Evolutionary conservation across 805 yeast species (phyloP).

Genomic region (Metschnikowia anglica): DNA sequence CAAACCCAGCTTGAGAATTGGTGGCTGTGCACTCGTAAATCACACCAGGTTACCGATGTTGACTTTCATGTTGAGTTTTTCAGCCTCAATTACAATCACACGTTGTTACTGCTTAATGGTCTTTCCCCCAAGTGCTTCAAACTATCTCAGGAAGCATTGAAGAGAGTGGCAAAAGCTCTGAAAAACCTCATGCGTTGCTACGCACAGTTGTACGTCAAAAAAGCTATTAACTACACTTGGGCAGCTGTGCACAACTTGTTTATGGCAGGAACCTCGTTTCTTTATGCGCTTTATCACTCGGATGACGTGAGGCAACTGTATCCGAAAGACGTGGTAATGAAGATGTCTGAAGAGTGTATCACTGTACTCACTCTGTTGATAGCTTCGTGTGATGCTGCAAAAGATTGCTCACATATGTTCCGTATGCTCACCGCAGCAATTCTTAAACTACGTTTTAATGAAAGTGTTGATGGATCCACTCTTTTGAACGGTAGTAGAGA

Average conservation of each 20-base stretch:
- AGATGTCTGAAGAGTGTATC: slow-evolving; percentile 54
- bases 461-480: slow-evolving; percentile 7
- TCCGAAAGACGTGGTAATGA: slow-evolving; percentile 43
- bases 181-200: slow-evolving; percentile 66
- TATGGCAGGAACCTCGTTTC: slow-evolving; percentile 84
- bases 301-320: slow-evolving; percentile 49
- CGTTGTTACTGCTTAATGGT: slow-evolving; percentile 71
- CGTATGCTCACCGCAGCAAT: slow-evolving; percentile 73
- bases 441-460: slow-evolving; percentile 52
- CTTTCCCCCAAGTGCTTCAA: slow-evolving; percentile 67
- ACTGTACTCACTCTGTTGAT: slow-evolving; percentile 58
- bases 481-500: background rate
- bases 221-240: slow-evolving; percentile 82
- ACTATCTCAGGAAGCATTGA: slow-evolving; percentile 52
- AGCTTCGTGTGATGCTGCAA: slow-evolving; percentile 78
- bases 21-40: slow-evolving; percentile 55
- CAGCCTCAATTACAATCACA: slow-evolving; percentile 72
- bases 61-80: slow-evolving; percentile 71
- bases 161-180: slow-evolving; percentile 60
- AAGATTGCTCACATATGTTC: slow-evolving; percentile 66
- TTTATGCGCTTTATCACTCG: slow-evolving; percentile 74
- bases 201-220: slow-evolving; percentile 52
- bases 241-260: slow-evolving; percentile 86
- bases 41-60: slow-evolving; percentile 56
- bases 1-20: slow-evolving; percentile 57